Percentiles rank a stretch among this genome's conserved stretches.
phyloP scores from a whole-genome alignment of 2,329 filamentous ascomycete species.

The Balansia obtecta region DNA sequence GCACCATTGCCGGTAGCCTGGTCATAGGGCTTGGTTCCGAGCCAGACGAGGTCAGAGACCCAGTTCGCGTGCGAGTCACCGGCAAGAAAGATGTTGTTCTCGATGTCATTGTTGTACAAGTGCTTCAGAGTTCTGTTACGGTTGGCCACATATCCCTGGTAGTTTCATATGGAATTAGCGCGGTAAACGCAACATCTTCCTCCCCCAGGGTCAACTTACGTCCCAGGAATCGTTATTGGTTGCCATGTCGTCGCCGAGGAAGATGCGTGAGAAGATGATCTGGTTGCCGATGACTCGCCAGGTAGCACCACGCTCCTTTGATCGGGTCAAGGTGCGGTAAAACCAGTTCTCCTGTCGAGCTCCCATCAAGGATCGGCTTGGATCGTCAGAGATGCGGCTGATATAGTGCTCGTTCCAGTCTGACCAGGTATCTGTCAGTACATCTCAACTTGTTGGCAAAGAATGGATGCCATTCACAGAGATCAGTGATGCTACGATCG shows the following conservation, averaged over 20 bases:
- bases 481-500: constrained; percentile 48
- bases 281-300: constrained; percentile 65
- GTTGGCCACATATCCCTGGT: constrained; percentile 52
- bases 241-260: constrained; percentile 17
- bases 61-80: constrained; percentile 60
- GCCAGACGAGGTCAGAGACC: constrained; percentile 45
- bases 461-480: constrained; percentile 14
- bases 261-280: constrained; percentile 49
- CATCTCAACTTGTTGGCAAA: not conserved
- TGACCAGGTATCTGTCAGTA: constrained; percentile 6
- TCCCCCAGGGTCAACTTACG: constrained; percentile 13
- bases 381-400: constrained; percentile 49
- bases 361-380: constrained; percentile 58
- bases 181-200: not conserved
- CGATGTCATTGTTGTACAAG: constrained; percentile 54
- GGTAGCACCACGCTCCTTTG: constrained; percentile 49
- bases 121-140: constrained; percentile 57
- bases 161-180: not conserved
- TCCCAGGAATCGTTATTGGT: constrained; percentile 24
- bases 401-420: constrained; percentile 50
- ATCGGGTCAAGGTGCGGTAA: constrained; percentile 45
- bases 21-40: constrained; percentile 41
- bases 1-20: constrained; percentile 38
- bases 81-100: constrained; percentile 60
- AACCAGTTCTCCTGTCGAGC: constrained; percentile 64